Evolutionary conservation across 306 rosid genomes (phyloP).

Genomic region (Quercus berberidifolia): DNA sequence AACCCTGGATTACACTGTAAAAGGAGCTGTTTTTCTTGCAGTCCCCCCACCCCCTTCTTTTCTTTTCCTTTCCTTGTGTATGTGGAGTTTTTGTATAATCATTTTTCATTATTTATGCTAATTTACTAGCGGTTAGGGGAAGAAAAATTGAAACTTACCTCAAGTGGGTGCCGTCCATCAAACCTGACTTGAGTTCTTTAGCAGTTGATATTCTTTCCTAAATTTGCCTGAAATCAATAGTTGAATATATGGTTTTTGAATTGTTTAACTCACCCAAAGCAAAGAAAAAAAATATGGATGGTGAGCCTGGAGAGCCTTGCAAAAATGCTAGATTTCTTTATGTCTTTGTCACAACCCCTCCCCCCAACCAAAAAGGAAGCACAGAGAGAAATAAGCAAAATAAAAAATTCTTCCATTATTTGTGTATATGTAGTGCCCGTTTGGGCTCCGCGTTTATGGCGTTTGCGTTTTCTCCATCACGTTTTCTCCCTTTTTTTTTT

Average conservation of each 20-base stretch:
- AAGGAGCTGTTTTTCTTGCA: background rate
- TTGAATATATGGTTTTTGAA: background rate
- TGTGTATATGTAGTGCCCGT: background rate
- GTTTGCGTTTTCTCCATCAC: too few relatives aligned
- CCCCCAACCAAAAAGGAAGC: too few relatives aligned
- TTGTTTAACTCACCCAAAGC: background rate
- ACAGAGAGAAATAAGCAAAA: background rate
- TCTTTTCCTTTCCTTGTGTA: background rate
- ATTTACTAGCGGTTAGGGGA: background rate
- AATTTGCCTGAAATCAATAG: background rate
- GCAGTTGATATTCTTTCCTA: background rate
- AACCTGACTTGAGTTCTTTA: background rate
- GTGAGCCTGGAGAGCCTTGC: background rate
- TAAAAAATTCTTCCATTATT: slow-evolving; percentile 5
- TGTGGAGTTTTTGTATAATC: background rate
- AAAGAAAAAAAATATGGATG: background rate
- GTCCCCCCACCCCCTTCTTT: too few relatives aligned
- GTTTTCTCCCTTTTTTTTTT: too few relatives aligned
- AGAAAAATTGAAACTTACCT: background rate
- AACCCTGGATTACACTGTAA: background rate
- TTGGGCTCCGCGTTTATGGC: too few relatives aligned
- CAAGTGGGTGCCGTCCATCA: background rate
- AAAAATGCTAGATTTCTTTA: background rate
- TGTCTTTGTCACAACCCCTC: background rate
- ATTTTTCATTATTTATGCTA: background rate